Base-by-base conservation (phyloP, 371 early-diverging fungal genomes). In the Apophysomyces elegans region DNA sequence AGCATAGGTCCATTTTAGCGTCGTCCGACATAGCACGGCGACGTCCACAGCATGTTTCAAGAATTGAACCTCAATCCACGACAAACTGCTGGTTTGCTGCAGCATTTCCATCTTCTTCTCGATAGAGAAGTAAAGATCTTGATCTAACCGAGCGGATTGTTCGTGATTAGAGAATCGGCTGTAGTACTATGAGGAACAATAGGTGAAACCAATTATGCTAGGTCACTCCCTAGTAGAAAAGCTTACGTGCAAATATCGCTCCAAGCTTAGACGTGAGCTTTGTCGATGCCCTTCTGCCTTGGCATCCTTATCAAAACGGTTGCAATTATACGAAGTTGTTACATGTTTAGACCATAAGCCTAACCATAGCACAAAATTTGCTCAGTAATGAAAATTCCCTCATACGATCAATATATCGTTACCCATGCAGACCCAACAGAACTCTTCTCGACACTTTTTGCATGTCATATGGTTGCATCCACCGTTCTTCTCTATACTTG, bases 1-100 rank as follows among this genome's bases (percentile, higher is more conserved):
- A 16, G 92, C 93, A 76, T 97, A 99, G 0, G 97, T 96, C 98
- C 98, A 99, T 71, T 94, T 96, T 38, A 99, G 86, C 0, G 95
- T 95, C 75, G 84, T 90, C 64, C 99, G 91, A 67, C 96, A 91
- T 62, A 90, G 79, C 12, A 93, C 86, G 13, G 98, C 86, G 0
- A 91, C 92, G 73, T 96, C 95, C 44, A 96, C 94, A 6, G 98
- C 98, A 45, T 91, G 91, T 67, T 90, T 88, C 38, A 99, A 77
- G 75, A 98, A 99, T 80, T 99, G 98, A 1, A 97, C 98, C 80
- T 99, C 97, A 71, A 99, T 99, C 99, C 99, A 99, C 37, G 96
- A 95, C 56, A 98, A 83, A 37, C 90, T 91, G 35, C 93, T 90
- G 16, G 87, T 86, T 59, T 88, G 85, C 76, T 97, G 98, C 91